Evolutionary conservation across 2,329 filamentous ascomycete genomes (phyloP).

Genomic region (Cordyceps tenuipes): DNA sequence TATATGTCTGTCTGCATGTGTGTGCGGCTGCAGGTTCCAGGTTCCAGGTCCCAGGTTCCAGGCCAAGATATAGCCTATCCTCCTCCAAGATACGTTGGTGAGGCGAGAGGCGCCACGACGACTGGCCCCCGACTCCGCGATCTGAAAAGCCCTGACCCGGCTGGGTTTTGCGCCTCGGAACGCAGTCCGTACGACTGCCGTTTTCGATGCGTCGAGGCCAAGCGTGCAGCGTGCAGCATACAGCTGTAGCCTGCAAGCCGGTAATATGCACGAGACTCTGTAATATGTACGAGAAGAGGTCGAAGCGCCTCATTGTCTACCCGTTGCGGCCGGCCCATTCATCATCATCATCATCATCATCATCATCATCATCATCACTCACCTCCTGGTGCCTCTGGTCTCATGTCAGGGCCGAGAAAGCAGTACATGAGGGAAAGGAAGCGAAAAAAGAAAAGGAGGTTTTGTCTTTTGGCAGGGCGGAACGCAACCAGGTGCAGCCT

Average conservation of each 20-base stretch:
- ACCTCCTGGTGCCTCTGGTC: too few relatives aligned
- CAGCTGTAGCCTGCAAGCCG: too few relatives aligned
- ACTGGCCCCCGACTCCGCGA: neutral
- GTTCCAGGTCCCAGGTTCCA: too few relatives aligned
- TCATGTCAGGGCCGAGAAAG: neutral
- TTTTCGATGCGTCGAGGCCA: neutral
- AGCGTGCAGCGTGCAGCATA: neutral
- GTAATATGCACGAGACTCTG: neutral
- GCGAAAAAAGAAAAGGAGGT: neutral
- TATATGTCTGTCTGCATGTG: too few relatives aligned
- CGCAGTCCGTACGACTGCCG: neutral
- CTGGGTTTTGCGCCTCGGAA: neutral
- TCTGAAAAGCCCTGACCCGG: neutral
- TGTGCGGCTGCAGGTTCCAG: too few relatives aligned
- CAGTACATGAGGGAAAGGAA: neutral
- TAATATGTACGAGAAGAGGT: neutral
- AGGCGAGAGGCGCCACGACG: neutral
- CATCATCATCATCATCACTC: too few relatives aligned
- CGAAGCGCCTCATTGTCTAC: too few relatives aligned
- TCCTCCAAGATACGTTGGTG: neutral
- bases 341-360: too few relatives aligned
- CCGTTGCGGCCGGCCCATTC: neutral
- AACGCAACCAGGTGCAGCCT: neutral
- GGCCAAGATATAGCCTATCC: too few relatives aligned
- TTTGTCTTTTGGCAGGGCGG: neutral